Base-by-base conservation (phyloP, 139 green algal species). In the Parachlorella kessleri region DNA sequence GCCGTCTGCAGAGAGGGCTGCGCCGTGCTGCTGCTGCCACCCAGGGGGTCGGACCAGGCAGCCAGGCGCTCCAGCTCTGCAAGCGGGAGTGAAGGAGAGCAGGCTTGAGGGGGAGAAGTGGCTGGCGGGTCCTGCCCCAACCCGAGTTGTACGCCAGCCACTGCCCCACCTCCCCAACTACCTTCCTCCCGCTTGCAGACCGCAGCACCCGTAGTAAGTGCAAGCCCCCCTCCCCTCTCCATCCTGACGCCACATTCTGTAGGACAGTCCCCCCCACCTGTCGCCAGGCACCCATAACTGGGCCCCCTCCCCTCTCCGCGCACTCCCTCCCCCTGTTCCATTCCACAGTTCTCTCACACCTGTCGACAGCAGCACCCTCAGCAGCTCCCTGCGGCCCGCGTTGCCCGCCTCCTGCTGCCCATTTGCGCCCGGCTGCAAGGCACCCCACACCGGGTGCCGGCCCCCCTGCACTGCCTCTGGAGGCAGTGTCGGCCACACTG, bases 61-160 rank as follows among this genome's bases (percentile, higher is more conserved):
- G 82, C 72, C 68, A 96, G 83, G 32, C 92, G 83, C 59, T 95
- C 83, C 4, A 74, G 66, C 81, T 95, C 91, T 41, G 48, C 48
- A n/a, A n/a, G n/a, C n/a, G n/a, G n/a, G n/a, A n/a, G n/a, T n/a
- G n/a, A n/a, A n/a, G 23, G 38, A 54, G 21, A 63, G 69, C 30
- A 85, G 48, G 73, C n/a, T n/a, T 38, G 53, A 14, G 53, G 68
- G 42, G 54, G 42, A 21, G 41, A 6, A 35, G 10, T 1, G 6
- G 69, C 38, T 63, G 9, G 48, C 21, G 14, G 14, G 21, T 14
- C 48, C 14, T 28, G 48, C 14, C 48, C 14, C 14, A 14, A 59
- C 48, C 14, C 0, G 48, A 28, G 48, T 59, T 59, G 48, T 14
- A 14, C 14, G 48, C 48, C 14, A 18, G 21, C 48, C 48, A 18